Percentiles rank a stretch among this genome's conserved stretches.
phyloP scores from a whole-genome alignment of 768 basidiomycete genomes.

The Suillus sp. region DNA sequence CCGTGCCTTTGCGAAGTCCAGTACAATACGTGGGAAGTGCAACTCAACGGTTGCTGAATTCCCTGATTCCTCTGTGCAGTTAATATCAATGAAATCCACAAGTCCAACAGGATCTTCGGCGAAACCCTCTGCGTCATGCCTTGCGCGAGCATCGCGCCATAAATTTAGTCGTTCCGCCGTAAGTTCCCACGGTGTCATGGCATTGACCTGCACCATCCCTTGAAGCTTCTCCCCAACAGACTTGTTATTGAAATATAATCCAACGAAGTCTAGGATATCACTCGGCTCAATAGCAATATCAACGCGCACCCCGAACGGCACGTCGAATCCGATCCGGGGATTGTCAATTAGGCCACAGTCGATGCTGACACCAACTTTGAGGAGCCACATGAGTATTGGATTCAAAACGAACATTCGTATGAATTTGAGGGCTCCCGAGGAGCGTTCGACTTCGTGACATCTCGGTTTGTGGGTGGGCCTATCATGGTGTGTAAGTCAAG shows the following conservation, averaged over 20 bases:
- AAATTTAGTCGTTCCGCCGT: neutral
- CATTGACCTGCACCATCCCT: constrained; percentile 1
- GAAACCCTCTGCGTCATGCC: neutral
- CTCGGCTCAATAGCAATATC: neutral
- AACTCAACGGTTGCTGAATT: neutral
- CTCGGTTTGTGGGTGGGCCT: constrained; percentile 2
- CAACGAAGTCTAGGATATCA: neutral
- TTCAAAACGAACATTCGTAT: neutral
- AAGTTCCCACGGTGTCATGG: neutral
- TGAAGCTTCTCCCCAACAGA: neutral
- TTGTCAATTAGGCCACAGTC: neutral
- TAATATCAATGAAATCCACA: neutral
- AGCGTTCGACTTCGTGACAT: neutral
- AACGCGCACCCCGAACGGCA: constrained; percentile 1
- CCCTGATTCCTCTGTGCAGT: neutral
- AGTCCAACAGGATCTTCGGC: neutral
- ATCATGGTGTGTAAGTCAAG: neutral
- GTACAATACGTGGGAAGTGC: neutral
- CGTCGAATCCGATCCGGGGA: neutral
- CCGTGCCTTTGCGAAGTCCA: neutral
- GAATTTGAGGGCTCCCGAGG: neutral
- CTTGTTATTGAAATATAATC: neutral
- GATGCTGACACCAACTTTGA: neutral
- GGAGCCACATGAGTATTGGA: neutral
- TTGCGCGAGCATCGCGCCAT: neutral